Evolutionary conservation across 352 stramenopile genomes (phyloP), one percentile per base, ranked within the genome.

Genomic region (Globisporangium nodosum): DNA sequence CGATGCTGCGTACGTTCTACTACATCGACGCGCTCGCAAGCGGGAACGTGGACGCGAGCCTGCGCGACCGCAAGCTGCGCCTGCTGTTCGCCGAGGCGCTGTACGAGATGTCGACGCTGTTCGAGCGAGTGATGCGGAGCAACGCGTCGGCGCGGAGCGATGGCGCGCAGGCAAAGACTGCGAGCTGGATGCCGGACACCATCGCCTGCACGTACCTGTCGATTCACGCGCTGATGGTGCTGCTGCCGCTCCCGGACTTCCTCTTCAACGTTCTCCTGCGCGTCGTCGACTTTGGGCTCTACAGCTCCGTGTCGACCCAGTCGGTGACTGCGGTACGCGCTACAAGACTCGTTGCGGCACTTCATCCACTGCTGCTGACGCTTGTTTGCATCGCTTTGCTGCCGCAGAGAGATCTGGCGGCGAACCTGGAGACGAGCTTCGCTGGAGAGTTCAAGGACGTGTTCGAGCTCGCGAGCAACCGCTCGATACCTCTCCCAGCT

Each of bases 1-100:
- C 80, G 24, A 89, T 92, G 77, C 40, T 92, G 39, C 84, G 77
- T 4, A 75, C 72, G 46, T 90, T 94, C 49, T 92, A 94, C 60
- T 88, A 87, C 51, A 67, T 92, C 48, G 89, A 88, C 39, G 83
- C 82, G 1, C 61, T 92, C 46, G 88, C 81, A 2, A 78, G 71
- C 20, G 59, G 70, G 21, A 82, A 60, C 45, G 73, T 90, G 27
- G 46, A 70, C 6, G 64, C 78, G 0, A 75, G 78, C 53, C 69
- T 94, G 15, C 71, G 77, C 5, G 85, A 94, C 57, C 76, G 82
- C 39, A 74, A 75, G 3, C 71, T 72, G n/a, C 82, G 85, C 4
- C 73, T 90, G 46, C 56, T 92, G 20, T 92, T 87, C 50, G 68
- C 83, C 4, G 68, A 94, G 55, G 60, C 76, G 18, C 69, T 94